These are phyloP conservation scores for Yamadazyma friedrichii DNA, from an alignment of 1,139 yeast species.

Conservation along the genomic window DNA sequence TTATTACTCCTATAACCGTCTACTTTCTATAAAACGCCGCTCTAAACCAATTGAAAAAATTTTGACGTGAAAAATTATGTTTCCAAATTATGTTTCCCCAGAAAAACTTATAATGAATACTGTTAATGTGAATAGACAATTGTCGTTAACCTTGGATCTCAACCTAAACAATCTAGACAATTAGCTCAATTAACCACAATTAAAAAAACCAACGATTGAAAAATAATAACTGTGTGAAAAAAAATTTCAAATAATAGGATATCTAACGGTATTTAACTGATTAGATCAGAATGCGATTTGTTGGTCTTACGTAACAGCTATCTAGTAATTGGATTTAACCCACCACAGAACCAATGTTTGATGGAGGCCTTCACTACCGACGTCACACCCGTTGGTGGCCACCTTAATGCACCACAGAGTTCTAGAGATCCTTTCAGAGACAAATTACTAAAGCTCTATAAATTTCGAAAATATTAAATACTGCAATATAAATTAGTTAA, in stretches of 20 bases:
- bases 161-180: too few species aligned
- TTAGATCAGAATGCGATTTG: conserved; percentile 4
- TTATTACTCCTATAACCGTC: not conserved
- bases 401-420: not conserved
- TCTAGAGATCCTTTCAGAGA: too few species aligned
- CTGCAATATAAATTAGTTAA: not conserved
- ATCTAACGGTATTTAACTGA: conserved; percentile 1
- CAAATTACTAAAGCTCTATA: too few species aligned
- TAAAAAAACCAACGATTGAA: not conserved
- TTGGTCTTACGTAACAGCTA: not conserved
- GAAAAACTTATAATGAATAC: not conserved
- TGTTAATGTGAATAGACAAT: not conserved
- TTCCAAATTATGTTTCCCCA: too few species aligned
- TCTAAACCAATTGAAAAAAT: not conserved
- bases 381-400: too few species aligned
- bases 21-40: not conserved
- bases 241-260: not conserved
- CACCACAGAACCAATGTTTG: too few species aligned
- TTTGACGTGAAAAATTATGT: too few species aligned
- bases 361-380: too few species aligned
- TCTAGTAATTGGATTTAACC: too few species aligned
- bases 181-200: too few species aligned
- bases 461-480: not conserved
- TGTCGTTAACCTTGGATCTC: too few species aligned
- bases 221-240: not conserved